Conservation (phyloP, 108 stramenopile species). For the Cyclotella kingstonii region DNA sequence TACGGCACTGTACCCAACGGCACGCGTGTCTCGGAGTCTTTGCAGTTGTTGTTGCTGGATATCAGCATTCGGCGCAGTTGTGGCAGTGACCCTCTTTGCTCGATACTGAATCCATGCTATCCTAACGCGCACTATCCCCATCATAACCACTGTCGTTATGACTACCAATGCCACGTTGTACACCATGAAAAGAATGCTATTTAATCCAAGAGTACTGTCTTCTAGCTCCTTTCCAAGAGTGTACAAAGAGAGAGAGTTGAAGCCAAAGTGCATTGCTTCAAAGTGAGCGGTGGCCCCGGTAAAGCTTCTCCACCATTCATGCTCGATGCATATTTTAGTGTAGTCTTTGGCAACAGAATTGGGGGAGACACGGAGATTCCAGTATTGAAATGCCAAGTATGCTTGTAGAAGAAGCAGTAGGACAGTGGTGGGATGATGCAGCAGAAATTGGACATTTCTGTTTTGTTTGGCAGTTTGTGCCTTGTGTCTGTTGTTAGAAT, state of each 20-base stretch:
- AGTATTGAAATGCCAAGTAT: conserved; percentile 61
- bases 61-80: background rate
- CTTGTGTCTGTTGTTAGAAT: conserved; percentile 9
- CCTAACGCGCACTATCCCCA: conserved; percentile 43
- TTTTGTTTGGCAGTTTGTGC: conserved; percentile 28
- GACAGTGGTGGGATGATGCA: conserved; percentile 45
- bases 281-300: conserved; percentile 78
- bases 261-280: conserved; percentile 74
- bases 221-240: conserved; percentile 62
- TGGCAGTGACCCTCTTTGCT: background rate
- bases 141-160: conserved; percentile 56
- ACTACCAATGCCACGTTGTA: conserved; percentile 67
- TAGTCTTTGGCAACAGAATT: conserved; percentile 49
- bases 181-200: conserved; percentile 54
- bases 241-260: conserved; percentile 77
- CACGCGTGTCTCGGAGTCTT: conserved; percentile 39
- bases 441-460: conserved; percentile 34
- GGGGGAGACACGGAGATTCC: conserved; percentile 59
- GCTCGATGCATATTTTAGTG: conserved; percentile 30
- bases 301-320: conserved; percentile 65
- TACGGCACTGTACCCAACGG: conserved; percentile 81
- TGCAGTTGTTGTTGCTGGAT: conserved; percentile 6
- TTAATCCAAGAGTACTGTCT: conserved; percentile 45
- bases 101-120: conserved; percentile 10
- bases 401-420: conserved; percentile 53